phyloP scores from a whole-genome alignment of 2,329 filamentous ascomycete genomes.

The Emmonsiellopsis sp. region DNA sequence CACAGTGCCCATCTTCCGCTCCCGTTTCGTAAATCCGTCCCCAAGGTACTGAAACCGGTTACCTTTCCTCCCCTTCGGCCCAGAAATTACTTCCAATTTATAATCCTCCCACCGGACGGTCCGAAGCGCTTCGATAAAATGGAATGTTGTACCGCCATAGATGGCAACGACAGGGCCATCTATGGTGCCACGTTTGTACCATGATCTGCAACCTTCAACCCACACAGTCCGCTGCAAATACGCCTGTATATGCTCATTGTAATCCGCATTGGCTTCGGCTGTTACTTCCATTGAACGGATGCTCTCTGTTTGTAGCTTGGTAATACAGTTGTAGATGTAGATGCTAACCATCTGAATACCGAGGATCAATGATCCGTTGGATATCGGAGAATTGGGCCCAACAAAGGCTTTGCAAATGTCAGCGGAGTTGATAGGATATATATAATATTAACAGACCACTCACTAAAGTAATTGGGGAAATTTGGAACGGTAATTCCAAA shows the following conservation, averaged over 20 bases:
- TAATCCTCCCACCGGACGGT: background rate
- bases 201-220: constrained; percentile 10
- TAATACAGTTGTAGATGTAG: background rate
- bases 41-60: no score
- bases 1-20: no score
- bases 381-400: constrained; percentile 5
- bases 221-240: constrained; percentile 6
- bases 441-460: no score
- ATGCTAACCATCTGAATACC: background rate
- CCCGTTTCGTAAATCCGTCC: no score
- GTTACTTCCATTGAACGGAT: background rate
- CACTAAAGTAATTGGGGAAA: background rate
- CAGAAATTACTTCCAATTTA: background rate
- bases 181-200: constrained; percentile 10
- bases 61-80: no score
- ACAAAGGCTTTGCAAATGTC: no score
- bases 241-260: background rate
- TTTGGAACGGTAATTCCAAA: background rate
- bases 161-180: constrained; percentile 12
- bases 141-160: constrained; percentile 16
- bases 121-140: constrained; percentile 8
- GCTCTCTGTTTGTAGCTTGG: background rate
- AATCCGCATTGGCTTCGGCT: constrained; percentile 1
- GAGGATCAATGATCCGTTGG: constrained; percentile 6
- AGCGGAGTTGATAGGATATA: no score